A percentile compares a stretch with the other conserved stretches of the same genome.
These are phyloP conservation scores for Myxozyma neglecta DNA, from an alignment of 805 yeast species.

Conservation along the genomic window DNA sequence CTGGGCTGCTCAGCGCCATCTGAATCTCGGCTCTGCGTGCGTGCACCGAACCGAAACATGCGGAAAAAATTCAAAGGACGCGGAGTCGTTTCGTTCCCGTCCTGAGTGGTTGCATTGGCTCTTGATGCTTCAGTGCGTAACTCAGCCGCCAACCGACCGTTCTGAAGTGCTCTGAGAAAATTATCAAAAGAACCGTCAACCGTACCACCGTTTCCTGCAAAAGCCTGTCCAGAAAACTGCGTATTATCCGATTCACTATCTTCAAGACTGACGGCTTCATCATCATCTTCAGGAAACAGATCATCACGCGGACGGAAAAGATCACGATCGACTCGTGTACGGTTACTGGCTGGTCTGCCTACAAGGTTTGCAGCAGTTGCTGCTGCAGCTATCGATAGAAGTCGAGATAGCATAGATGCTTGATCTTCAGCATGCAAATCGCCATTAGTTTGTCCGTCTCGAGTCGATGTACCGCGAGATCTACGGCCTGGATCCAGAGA, in stretches of 20 bases:
- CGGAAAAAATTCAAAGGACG: conserved; percentile 40
- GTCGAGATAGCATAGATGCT: conserved; percentile 46
- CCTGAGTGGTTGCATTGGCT: neutral
- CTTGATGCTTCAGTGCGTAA: conserved; percentile 37
- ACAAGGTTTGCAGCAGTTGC: conserved; percentile 47
- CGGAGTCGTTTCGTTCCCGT: neutral
- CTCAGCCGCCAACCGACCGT: conserved; percentile 46
- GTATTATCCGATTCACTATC: neutral
- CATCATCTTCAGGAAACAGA: neutral
- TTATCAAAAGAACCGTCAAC: conserved; percentile 48
- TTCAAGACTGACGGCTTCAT: neutral
- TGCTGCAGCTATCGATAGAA: conserved; percentile 49
- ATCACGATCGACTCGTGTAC: neutral
- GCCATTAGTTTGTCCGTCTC: conserved; percentile 29
- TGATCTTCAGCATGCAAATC: conserved; percentile 39
- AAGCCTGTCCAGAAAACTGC: neutral
- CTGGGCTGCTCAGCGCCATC: conserved; percentile 6
- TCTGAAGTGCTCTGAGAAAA: conserved; percentile 46
- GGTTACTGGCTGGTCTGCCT: conserved; percentile 26
- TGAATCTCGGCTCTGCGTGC: neutral
- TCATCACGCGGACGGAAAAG: no score
- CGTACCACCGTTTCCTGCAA: conserved; percentile 26
- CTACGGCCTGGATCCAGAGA: neutral
- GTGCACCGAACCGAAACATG: conserved; percentile 40
- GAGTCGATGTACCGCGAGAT: neutral